Evolutionary conservation across 2,329 filamentous ascomycete genomes (phyloP), one percentile per base, ranked within the genome.

Genomic region (Magnaporthiopsis incrustans): DNA sequence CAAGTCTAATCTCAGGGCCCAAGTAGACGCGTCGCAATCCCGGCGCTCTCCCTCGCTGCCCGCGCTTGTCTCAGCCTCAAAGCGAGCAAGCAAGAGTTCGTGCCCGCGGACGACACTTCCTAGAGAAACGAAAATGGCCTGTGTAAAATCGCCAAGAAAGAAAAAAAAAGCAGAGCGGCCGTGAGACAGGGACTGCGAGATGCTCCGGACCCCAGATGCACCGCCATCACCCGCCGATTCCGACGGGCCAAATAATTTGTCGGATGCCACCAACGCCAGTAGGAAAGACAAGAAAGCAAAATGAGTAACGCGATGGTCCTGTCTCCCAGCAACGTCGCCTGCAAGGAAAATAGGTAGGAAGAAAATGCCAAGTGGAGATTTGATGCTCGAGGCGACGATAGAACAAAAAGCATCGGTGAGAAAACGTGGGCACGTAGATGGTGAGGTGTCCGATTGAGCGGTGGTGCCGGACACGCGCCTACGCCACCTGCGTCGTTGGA

Each of bases 401-500:
- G 22, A 5, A 3, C 44, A 53, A 53, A 53, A 53, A 30, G 3
- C 27, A 30, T 30, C 11, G 15, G 15, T 50, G 2, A 50, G 22
- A n/a, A 50, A n/a, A 50, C 18, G 22, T n/a, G 44, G 22, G 22
- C 11, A 10, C 12, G 4, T n/a, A 53, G 18, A 53, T 53, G 4
- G 18, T n/a, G 18, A 14, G n/a, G 22, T 53, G 44, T n/a, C 44
- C 44, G n/a, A 22, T 6, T 15, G 38, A 35, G 18, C 38, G 38
- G 4, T 5, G 15, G 5, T 53, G 44, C 6, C 22, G 18, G 44
- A 53, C 44, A n/a, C 6, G 18, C 22, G 44, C 44, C 22, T 53
- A 53, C 6, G 44, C 44, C 44, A 53, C 44, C 44, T 53, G 44
- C 7, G 44, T 53, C 18, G 44, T 78, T 38, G 73, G 78, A 65